Evolutionary conservation across 2,329 filamentous ascomycete genomes (phyloP).

Genomic region (Fusarium buxicola): DNA sequence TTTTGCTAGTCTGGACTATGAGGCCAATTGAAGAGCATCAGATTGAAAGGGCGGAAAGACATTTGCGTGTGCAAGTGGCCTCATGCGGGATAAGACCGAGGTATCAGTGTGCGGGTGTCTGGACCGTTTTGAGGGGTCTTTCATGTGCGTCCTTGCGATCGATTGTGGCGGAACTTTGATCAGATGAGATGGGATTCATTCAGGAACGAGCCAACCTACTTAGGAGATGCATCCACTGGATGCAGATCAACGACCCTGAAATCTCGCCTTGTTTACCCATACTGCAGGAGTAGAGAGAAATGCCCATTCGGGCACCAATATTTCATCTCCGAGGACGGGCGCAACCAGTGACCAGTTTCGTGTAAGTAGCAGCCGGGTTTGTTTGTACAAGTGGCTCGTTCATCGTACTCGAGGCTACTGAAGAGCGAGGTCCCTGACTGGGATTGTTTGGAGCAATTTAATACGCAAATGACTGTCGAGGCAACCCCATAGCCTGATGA

Average conservation of each 20-base stretch:
- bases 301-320: not conserved
- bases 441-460: too few species aligned
- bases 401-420: not conserved
- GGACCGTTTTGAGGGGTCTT: slow-evolving; percentile 18
- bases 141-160: slow-evolving; percentile 7
- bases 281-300: not conserved
- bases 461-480: too few species aligned
- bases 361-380: slow-evolving; percentile 1
- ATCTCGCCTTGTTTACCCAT: not conserved
- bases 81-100: slow-evolving; percentile 18
- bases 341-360: slow-evolving; percentile 3
- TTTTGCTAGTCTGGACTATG: slow-evolving; percentile 3
- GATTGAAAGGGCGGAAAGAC: slow-evolving; percentile 3
- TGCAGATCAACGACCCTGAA: slow-evolving; percentile 14
- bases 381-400: not conserved
- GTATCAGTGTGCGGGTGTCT: slow-evolving; percentile 20
- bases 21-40: slow-evolving; percentile 6
- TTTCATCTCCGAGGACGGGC: slow-evolving; percentile 1
- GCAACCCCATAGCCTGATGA: too few species aligned
- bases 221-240: slow-evolving; percentile 9
- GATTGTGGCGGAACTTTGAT: slow-evolving; percentile 12
- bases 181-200: slow-evolving; percentile 19
- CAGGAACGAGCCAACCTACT: slow-evolving; percentile 18
- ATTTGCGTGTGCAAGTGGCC: slow-evolving; percentile 18
- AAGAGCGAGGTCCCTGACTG: not conserved